phyloP scores from a whole-genome alignment of 2,329 filamentous ascomycete genomes.

The Dryadomyces quercivorus region DNA sequence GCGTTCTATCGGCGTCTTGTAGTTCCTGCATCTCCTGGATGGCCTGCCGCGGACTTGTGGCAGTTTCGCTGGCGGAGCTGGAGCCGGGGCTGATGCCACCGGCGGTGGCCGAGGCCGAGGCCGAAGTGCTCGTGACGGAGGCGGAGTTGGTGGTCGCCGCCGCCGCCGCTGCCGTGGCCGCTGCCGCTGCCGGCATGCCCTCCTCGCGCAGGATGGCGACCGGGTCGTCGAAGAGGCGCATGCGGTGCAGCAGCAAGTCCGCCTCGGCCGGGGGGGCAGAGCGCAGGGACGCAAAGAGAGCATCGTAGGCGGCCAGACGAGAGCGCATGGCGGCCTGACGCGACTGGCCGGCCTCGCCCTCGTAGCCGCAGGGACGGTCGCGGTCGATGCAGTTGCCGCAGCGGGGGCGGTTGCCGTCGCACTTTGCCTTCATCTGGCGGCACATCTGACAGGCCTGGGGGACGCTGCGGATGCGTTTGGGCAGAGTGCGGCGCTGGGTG shows the following conservation, averaged over 20 bases:
- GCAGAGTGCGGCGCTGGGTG: constrained; percentile 2
- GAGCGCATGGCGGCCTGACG: constrained; percentile 18
- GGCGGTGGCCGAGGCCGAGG: not conserved
- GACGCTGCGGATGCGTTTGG: constrained; percentile 13
- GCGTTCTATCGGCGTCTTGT: too few relatives aligned
- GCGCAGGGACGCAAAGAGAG: constrained; percentile 16
- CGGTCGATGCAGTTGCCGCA: constrained; percentile 18
- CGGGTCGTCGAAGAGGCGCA: constrained; percentile 14
- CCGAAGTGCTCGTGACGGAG: not conserved
- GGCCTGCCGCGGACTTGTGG: not conserved
- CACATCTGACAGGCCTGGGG: constrained; percentile 19
- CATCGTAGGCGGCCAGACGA: constrained; percentile 18
- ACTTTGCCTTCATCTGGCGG: constrained; percentile 19
- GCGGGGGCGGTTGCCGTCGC: constrained; percentile 19
- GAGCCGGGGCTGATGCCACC: not conserved
- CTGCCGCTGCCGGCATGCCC: not conserved
- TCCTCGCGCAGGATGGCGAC: constrained; percentile 5
- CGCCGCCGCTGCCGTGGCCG: too few relatives aligned
- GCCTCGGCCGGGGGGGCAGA: constrained; percentile 14
- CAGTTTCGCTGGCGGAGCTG: not conserved
- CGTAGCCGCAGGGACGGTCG: constrained; percentile 18
- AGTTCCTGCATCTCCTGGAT: too few relatives aligned
- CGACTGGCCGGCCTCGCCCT: constrained; percentile 19
- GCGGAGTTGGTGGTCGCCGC: not conserved
- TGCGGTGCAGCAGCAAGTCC: constrained; percentile 13